Evolutionary conservation across 257 asterid genomes (phyloP).

Genomic region (Buddleja alternifolia): DNA sequence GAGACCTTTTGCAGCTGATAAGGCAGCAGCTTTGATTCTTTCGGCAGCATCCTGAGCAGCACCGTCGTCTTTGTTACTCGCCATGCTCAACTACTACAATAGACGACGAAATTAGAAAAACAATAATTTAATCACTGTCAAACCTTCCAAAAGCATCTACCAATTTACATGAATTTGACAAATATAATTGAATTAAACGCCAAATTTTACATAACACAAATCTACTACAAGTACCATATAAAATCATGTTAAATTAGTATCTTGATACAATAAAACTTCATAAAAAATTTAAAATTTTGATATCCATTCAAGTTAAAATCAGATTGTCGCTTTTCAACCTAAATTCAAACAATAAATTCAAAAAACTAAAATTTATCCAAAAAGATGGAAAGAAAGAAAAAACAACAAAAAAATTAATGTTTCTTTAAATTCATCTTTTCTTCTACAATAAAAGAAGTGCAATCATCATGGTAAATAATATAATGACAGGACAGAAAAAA

Average conservation of each 20-base stretch:
- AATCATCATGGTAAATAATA: too few species aligned
- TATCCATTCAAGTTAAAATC: background rate
- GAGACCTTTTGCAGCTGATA: conserved; percentile 93
- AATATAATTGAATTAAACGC: background rate
- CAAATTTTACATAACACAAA: background rate
- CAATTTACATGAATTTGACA: background rate
- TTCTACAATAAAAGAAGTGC: too few species aligned
- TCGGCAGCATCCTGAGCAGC: conserved; percentile 81
- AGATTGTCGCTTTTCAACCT: background rate
- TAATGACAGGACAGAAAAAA: background rate
- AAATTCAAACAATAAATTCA: background rate
- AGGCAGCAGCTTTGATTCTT: conserved; percentile 81
- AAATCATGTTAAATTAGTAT: background rate
- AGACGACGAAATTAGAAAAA: background rate
- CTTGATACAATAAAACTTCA: background rate
- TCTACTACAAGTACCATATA: background rate
- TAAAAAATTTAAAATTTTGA: background rate
- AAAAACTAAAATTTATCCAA: background rate
- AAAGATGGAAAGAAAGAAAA: too few species aligned
- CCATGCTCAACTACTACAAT: conserved; percentile 45
- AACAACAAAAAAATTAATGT: too few species aligned
- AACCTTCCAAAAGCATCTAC: background rate
- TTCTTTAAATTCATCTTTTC: too few species aligned
- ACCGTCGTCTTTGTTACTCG: conserved; percentile 68
- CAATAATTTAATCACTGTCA: background rate